Evolutionary conservation across 345 rosid species (phyloP), one percentile per base, ranked within the genome.

Genomic region (Brassica incana): DNA sequence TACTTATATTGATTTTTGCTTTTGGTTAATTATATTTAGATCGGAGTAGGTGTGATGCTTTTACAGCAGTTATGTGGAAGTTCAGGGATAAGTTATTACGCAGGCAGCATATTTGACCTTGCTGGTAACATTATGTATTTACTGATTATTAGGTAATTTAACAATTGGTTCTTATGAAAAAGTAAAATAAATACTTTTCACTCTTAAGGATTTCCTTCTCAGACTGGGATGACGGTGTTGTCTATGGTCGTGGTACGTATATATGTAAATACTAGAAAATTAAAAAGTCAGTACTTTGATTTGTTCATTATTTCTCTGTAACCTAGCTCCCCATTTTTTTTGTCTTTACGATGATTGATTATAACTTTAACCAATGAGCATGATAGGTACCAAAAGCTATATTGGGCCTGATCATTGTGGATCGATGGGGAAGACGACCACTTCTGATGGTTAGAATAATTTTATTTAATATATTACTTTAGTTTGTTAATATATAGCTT

Each of bases 41-140:
- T 86, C 18, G 91, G 88, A 6, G 76, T 86, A 50, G 97, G 94
- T 38, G 74, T 90, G 67, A 85, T 91, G 92, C 68, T 88, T 16
- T 71, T 90, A 12, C 93, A 90, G 61, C 90, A 89, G 77, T 78
- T 90, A 9, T 85, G 85, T 72, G 97, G 97, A 33, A 70, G 23
- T 65, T 72, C 72, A 63, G 90, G 85, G 1, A 1, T 89, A 61
- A 18, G 54, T 48, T 86, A 72, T 77, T 92, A 88, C 78, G 80
- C 87, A 3, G 71, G 80, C 35, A 67, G 74, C 65, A 82, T 92
- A 40, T 88, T 87, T 74, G 85, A 85, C 35, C 48, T 79, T 48
- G 90, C 91, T 2, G 89, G 97, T 90, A 84, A 35, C 12, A 8
- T 20, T 30, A n/a, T 58, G 3, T 58, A 7, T 58, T 58, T 20